Conservation (phyloP, 2,329 filamentous ascomycete genomes). For the Neofusicoccum parvum region DNA sequence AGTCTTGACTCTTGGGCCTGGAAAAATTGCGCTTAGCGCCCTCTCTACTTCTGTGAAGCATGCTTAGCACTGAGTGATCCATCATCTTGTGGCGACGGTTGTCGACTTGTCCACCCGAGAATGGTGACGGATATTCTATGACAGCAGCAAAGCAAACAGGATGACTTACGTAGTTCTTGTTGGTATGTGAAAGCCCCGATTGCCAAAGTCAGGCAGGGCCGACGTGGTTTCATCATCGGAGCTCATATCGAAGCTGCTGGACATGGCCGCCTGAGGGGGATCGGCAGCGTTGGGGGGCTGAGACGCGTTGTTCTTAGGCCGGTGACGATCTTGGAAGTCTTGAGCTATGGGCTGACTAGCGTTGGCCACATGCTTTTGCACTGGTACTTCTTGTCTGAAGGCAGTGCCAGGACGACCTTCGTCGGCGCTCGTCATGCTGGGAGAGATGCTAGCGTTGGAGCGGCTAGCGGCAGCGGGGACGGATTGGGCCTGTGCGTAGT, state of each 20-base stretch:
- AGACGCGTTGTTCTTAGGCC: background rate
- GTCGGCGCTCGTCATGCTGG: background rate
- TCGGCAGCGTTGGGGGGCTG: background rate
- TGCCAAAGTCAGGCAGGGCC: background rate
- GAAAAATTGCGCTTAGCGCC: conserved; percentile 16
- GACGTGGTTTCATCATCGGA: conserved; percentile 1
- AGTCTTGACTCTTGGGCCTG: conserved; percentile 22
- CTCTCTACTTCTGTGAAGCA: background rate
- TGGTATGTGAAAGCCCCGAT: background rate
- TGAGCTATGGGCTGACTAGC: background rate
- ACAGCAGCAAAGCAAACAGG: no score
- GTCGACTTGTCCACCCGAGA: no score
- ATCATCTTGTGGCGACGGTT: background rate
- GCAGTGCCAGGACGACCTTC: background rate
- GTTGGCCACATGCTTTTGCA: background rate
- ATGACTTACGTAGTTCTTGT: conserved; percentile 4
- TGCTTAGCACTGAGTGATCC: background rate
- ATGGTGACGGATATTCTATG: no score
- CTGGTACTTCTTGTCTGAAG: background rate
- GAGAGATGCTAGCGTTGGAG: conserved; percentile 1
- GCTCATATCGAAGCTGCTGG: conserved; percentile 13
- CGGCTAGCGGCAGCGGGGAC: background rate
- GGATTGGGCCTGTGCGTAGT: background rate
- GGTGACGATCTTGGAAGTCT: conserved; percentile 5
- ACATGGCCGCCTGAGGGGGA: background rate